Base-by-base conservation (phyloP, 208 protist genomes). In the Angomonas ambiguus region DNA sequence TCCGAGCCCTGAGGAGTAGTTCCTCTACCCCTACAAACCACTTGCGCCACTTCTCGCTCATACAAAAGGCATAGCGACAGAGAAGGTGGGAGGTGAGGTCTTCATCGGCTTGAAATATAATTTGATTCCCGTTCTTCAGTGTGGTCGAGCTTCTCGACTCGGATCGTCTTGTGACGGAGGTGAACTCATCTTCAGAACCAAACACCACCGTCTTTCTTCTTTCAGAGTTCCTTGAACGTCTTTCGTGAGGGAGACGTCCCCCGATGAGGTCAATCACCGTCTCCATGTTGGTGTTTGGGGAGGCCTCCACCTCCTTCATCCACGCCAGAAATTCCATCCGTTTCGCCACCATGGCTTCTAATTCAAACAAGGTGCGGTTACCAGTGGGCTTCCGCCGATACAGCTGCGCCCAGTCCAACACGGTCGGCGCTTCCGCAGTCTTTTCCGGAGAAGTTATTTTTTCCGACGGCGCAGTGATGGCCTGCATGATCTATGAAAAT, bases 21-120 rank as follows among this genome's bases (percentile, higher is more conserved):
- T 93, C 88, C 71, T 96, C 91, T 2, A 76, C 77, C 27, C 68
- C 42, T 18, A 93, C 74, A 48, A 94, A 83, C 88, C 91, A 96
- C 63, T 94, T 89, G 32, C 91, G 82, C 91, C 91, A 96, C 28
- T 72, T 67, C 65, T 96, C 88, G 61, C 81, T 92, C 86, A 91
- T 92, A 71, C 91, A 96, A 61, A 94, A 96, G n/a, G 87, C 91
- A 57, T 88, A 88, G 60, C 91, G 86, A 58, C 85, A 76, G 11
- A 93, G 75, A 30, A 82, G 75, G 62, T 95, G 89, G 2, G 88
- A 93, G 16, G 87, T 65, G 56, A 91, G 65, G 49, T 96, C 91
- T 45, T 96, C 88, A 35, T 89, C 85, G 0, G 62, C 66, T n/a
- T 87, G 77, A 64, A 95, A 95, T 24, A 85, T 62, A 34, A 93